Percentiles rank a stretch among this genome's conserved stretches.
phyloP scores from a whole-genome alignment of 164 flowering plant genomes.

The Nymphaea colorata region DNA sequence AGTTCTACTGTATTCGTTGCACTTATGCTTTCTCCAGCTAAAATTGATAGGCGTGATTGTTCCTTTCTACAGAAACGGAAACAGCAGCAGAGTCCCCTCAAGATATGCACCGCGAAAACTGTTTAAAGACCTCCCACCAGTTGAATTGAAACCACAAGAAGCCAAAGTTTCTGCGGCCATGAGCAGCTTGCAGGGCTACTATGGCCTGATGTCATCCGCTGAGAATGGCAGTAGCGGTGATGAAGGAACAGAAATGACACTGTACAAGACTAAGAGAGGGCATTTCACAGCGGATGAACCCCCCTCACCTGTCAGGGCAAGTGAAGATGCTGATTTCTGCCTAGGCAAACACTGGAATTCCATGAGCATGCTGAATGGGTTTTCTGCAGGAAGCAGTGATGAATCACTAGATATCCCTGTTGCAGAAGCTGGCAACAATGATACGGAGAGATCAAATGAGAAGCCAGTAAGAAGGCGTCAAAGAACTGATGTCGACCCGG shows the following conservation, averaged over 20 bases:
- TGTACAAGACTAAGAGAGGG: constrained; percentile 26
- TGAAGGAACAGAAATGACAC: constrained; percentile 52
- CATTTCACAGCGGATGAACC: constrained; percentile 32
- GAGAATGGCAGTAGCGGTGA: constrained; percentile 4
- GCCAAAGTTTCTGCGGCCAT: constrained; percentile 59
- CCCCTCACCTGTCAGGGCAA: constrained; percentile 10
- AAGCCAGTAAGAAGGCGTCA: constrained; percentile 51
- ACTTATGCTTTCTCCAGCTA: neutral
- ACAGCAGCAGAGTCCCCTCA: constrained; percentile 20
- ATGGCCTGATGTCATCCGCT: constrained; percentile 39
- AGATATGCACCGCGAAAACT: constrained; percentile 18
- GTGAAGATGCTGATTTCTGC: constrained; percentile 15
- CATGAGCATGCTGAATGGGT: constrained; percentile 45
- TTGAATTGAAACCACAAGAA: constrained; percentile 27
- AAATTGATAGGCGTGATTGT: neutral
- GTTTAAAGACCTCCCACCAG: constrained; percentile 23
- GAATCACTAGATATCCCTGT: constrained; percentile 10
- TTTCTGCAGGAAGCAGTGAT: constrained; percentile 23
- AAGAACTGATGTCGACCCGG: constrained; percentile 36
- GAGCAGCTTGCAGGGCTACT: constrained; percentile 62
- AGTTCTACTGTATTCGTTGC: neutral
- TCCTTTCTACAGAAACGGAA: constrained; percentile 28
- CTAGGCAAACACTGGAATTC: constrained; percentile 38
- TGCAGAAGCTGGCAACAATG: constrained; percentile 18
- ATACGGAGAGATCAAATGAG: constrained; percentile 29